These are phyloP conservation scores for Chimonanthus salicifolius DNA, from an alignment of 164 flowering plant species.

Conservation along the genomic window DNA sequence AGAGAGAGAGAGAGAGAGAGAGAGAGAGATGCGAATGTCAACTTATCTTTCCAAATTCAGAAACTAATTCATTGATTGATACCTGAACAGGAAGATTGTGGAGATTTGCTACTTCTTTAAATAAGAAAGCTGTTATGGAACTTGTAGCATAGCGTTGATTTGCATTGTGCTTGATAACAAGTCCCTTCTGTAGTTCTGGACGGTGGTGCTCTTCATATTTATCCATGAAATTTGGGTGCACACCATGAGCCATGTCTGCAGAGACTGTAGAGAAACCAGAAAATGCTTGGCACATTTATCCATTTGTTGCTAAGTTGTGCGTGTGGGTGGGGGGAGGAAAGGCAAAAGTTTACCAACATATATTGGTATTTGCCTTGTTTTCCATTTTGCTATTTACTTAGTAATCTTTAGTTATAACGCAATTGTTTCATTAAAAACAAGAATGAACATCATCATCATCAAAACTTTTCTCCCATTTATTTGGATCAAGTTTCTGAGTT, in stretches of 20 bases:
- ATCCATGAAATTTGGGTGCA: slow-evolving; percentile 85
- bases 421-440: too few species aligned
- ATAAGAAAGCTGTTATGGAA: slow-evolving; percentile 84
- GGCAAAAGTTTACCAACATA: too few species aligned
- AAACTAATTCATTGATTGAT: background rate
- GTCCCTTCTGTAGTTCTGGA: slow-evolving; percentile 85
- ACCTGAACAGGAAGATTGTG: slow-evolving; percentile 92
- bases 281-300: background rate
- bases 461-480: too few species aligned
- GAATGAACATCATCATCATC: too few species aligned
- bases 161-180: slow-evolving; percentile 90
- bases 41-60: too few species aligned
- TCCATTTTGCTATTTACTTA: too few species aligned
- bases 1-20: too few species aligned
- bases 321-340: too few species aligned
- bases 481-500: too few species aligned
- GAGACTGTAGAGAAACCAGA: slow-evolving; percentile 41
- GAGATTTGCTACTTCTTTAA: slow-evolving; percentile 70
- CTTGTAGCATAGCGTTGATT: slow-evolving; percentile 96
- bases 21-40: too few species aligned
- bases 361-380: too few species aligned
- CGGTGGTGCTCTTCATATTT: slow-evolving; percentile 91
- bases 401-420: too few species aligned
- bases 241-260: slow-evolving; percentile 98
- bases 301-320: background rate